These are phyloP conservation scores for Eudorina sp. DNA, from an alignment of 139 green algal species.

Conservation along the genomic window DNA sequence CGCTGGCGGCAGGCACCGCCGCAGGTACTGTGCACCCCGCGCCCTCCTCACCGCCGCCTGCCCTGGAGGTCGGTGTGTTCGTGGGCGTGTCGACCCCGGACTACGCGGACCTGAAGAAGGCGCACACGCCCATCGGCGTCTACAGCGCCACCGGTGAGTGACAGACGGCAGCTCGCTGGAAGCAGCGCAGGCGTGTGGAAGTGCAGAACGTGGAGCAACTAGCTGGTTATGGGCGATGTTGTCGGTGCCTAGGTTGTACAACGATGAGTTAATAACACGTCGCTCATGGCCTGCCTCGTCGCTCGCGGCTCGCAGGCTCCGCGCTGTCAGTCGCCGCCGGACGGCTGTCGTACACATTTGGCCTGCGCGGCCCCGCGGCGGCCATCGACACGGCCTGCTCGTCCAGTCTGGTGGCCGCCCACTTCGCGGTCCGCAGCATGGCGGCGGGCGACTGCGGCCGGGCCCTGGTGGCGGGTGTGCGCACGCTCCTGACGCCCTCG, in stretches of 20 bases:
- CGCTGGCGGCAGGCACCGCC: neutral
- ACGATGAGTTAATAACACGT: too few species aligned
- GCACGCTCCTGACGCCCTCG: conserved; percentile 72
- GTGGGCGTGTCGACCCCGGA: conserved; percentile 74
- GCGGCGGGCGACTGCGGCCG: conserved; percentile 32
- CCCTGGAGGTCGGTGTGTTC: conserved; percentile 50
- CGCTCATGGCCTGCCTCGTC: too few species aligned
- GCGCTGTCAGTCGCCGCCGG: conserved; percentile 81
- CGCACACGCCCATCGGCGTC: conserved; percentile 61
- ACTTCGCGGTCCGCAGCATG: conserved; percentile 64
- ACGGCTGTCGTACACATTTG: conserved; percentile 86
- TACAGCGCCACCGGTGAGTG: conserved; percentile 74
- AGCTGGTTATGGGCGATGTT: too few species aligned
- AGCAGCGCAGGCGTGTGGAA: too few species aligned
- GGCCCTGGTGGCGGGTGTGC: conserved; percentile 60
- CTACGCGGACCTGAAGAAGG: conserved; percentile 69
- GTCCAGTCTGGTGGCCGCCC: conserved; percentile 77
- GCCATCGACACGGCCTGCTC: conserved; percentile 88
- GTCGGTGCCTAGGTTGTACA: too few species aligned
- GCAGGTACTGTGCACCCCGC: neutral
- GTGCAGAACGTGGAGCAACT: too few species aligned
- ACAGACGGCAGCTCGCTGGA: neutral
- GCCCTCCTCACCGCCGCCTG: neutral
- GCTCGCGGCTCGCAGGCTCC: conserved; percentile 62
- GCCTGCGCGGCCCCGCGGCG: conserved; percentile 76